These are phyloP conservation scores for Skeletonema tropicum DNA, from an alignment of 108 stramenopile species.

Conservation along the genomic window DNA sequence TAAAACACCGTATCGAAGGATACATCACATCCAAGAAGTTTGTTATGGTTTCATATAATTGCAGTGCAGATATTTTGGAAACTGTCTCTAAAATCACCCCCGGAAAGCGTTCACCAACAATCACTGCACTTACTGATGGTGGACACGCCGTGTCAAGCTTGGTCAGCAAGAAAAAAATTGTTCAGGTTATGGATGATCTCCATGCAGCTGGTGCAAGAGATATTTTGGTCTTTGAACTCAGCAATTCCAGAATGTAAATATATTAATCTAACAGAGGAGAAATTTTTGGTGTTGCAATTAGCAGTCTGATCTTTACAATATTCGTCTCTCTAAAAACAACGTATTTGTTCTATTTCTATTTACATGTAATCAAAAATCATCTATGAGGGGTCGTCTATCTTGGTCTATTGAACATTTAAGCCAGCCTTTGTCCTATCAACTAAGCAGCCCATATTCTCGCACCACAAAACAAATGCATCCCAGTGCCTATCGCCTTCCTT, in stretches of 20 bases:
- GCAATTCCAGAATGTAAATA: constrained; percentile 90
- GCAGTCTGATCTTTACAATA: background rate
- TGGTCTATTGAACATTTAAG: background rate
- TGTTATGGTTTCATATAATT: constrained; percentile 95
- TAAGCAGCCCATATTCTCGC: constrained; percentile 60
- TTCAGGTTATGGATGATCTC: constrained; percentile 92
- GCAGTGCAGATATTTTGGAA: constrained; percentile 69
- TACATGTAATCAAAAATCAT: background rate
- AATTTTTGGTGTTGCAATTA: background rate
- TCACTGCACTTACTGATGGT: constrained; percentile 86
- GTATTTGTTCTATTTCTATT: background rate
- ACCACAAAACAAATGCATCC: constrained; percentile 84
- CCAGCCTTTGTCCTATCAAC: constrained; percentile 20
- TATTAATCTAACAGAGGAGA: background rate
- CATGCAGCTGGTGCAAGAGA: constrained; percentile 91
- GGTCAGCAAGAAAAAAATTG: constrained; percentile 84
- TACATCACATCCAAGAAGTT: constrained; percentile 95
- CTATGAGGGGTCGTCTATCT: too few relatives aligned
- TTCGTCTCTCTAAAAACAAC: constrained; percentile 1
- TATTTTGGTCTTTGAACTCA: constrained; percentile 90
- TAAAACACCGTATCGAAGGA: constrained; percentile 93
- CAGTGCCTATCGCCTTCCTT: constrained; percentile 87
- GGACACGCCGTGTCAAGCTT: constrained; percentile 86
- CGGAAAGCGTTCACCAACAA: constrained; percentile 94
- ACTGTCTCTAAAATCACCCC: constrained; percentile 86